A percentile compares a stretch with the other conserved stretches of the same genome.
Evolutionary conservation across 2,329 filamentous ascomycete genomes (phyloP).

Genomic region (Parastagonospora nodorum): DNA sequence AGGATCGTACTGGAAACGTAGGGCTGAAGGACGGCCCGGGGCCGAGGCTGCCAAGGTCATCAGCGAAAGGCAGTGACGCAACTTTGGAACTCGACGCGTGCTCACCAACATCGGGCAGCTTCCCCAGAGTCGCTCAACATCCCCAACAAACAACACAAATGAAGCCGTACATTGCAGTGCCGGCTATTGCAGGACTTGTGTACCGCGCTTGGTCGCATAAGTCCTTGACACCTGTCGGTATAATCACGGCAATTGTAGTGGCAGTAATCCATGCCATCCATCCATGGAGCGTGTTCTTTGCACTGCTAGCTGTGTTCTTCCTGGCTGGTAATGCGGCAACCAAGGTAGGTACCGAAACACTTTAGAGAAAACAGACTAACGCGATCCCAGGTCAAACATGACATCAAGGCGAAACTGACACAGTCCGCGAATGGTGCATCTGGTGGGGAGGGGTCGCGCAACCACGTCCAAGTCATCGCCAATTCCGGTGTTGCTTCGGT

Average conservation of each 20-base stretch:
- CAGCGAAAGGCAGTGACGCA: constrained; percentile 10
- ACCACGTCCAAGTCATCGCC: constrained; percentile 85
- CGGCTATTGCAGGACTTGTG: constrained; percentile 44
- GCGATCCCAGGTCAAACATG: constrained; percentile 73
- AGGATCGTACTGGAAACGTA: background rate
- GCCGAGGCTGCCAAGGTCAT: background rate
- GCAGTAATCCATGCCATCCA: constrained; percentile 85
- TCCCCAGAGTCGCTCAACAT: constrained; percentile 11
- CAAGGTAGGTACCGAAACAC: constrained; percentile 59
- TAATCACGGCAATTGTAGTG: constrained; percentile 73
- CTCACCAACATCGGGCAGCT: constrained; percentile 8
- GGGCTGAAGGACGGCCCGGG: background rate
- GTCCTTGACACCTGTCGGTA: constrained; percentile 77
- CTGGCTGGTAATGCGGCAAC: constrained; percentile 82
- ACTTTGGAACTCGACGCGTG: constrained; percentile 6
- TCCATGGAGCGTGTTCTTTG: constrained; percentile 92
- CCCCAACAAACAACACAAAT: constrained; percentile 21
- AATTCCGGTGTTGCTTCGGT: constrained; percentile 83
- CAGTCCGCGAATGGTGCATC: constrained; percentile 72
- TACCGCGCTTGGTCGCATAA: constrained; percentile 48
- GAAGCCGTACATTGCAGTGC: constrained; percentile 37
- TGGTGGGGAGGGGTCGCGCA: constrained; percentile 82
- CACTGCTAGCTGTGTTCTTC: constrained; percentile 83
- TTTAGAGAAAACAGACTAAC: constrained; percentile 2
- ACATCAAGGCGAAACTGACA: constrained; percentile 81